These are phyloP conservation scores for Allium fistulosum DNA, from an alignment of 106 monocot genomes.

Conservation along the genomic window DNA sequence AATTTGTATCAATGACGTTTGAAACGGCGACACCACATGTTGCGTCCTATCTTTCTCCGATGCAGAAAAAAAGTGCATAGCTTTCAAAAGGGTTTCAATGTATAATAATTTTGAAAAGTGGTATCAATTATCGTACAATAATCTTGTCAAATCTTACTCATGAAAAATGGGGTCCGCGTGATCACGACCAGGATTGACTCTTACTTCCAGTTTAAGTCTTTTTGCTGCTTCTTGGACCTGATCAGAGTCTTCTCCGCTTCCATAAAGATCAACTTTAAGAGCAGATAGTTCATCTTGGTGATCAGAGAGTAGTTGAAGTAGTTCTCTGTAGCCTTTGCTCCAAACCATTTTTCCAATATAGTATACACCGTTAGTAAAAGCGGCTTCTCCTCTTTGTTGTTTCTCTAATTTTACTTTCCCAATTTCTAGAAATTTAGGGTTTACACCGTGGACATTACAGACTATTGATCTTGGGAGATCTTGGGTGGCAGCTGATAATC, in stretches of 20 bases:
- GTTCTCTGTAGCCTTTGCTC: slow-evolving; percentile 84
- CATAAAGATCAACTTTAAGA: slow-evolving; percentile 69
- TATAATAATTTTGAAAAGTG: no score
- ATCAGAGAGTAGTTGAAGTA: slow-evolving; percentile 53
- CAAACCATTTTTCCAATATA: slow-evolving; percentile 93
- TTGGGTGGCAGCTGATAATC: slow-evolving; percentile 95
- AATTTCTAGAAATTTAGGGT: slow-evolving; percentile 82
- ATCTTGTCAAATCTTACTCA: slow-evolving; percentile 35
- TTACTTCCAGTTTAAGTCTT: slow-evolving; percentile 35
- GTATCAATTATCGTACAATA: no score
- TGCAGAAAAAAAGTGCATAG: no score
- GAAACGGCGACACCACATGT: no score
- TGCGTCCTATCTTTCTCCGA: no score
- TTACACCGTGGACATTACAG: slow-evolving; percentile 96
- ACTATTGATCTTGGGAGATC: slow-evolving; percentile 78
- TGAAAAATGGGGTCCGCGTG: slow-evolving; percentile 80
- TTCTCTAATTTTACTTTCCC: slow-evolving; percentile 45
- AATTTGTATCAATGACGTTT: no score
- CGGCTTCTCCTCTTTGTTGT: slow-evolving; percentile 30
- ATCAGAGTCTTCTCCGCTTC: slow-evolving; percentile 77
- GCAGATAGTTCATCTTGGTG: slow-evolving; percentile 47
- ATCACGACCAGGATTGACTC: slow-evolving; percentile 69
- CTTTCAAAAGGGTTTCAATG: no score
- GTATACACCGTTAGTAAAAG: slow-evolving; percentile 63
- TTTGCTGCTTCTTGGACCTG: slow-evolving; percentile 40